These are phyloP conservation scores for Aureobasidium mangrovei DNA, from an alignment of 2,329 filamentous ascomycete species.

Conservation along the genomic window DNA sequence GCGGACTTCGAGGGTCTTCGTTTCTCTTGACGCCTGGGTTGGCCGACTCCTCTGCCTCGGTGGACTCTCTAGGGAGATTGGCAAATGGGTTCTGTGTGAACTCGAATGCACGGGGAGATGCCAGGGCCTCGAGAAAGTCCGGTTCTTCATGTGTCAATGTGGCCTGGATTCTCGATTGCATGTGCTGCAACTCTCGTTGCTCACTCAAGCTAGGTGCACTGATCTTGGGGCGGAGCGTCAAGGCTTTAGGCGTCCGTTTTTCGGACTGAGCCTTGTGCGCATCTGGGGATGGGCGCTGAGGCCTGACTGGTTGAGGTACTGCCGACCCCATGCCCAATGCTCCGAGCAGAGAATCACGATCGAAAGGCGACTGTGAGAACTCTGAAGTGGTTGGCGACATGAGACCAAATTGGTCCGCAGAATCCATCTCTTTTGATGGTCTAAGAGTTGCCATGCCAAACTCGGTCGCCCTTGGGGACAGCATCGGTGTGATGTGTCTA, in stretches of 20 bases:
- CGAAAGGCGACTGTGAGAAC: conserved; percentile 29
- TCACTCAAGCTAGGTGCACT: conserved; percentile 28
- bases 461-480: conserved; percentile 33
- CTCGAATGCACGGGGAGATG: conserved; percentile 63
- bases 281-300: conserved; percentile 8
- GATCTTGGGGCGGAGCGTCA: conserved; percentile 23
- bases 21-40: conserved; percentile 44
- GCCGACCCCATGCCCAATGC: conserved; percentile 29
- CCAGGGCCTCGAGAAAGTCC: conserved; percentile 43
- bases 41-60: conserved; percentile 38
- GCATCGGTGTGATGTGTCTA: conserved; percentile 14
- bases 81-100: conserved; percentile 64
- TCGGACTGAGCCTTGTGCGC: neutral
- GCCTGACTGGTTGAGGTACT: conserved; percentile 4
- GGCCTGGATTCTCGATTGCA: conserved; percentile 26
- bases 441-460: conserved; percentile 29
- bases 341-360: conserved; percentile 27
- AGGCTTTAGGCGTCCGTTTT: neutral
- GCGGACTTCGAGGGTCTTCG: conserved; percentile 64
- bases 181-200: conserved; percentile 25
- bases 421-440: conserved; percentile 25
- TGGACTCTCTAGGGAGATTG: conserved; percentile 24
- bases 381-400: conserved; percentile 35
- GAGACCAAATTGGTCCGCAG: conserved; percentile 30
- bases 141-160: conserved; percentile 17